Base-by-base conservation (phyloP, 306 rosid genomes). In the Mimosa pudica region DNA sequence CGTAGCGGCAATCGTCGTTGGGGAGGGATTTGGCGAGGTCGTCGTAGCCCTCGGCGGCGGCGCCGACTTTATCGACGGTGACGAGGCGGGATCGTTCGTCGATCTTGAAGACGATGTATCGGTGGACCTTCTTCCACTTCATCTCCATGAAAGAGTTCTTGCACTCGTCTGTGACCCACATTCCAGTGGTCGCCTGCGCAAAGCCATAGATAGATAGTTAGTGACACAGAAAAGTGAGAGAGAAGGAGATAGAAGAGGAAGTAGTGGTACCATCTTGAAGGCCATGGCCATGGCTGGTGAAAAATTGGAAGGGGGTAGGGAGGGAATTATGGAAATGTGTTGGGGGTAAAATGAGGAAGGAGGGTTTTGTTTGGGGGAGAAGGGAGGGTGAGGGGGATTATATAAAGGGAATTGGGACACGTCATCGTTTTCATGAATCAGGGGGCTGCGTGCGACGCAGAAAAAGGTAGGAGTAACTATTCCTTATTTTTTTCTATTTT, bases 161-260 rank as follows among this genome's bases (percentile, higher is more conserved):
- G 82, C 99, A 96, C 86, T 96, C 99, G 35, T 96, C 99, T 2
- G 98, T 91, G 36, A 96, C 98, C 98, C 98, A 91, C 99, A 96
- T 96, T 79, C 98, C 99, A 13, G 98, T 96, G 1, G 99, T 96
- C 12, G 99, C 99, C 99, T 95, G 74, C 3, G 3, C 58, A 30
- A 36, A 38, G 5, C 42, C 36, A 45, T 11, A 13, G 3, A 18
- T 45, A 6, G 47, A 45, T 11, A 13, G 3, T 45, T 45, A 6
- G 47, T 10, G 30, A 47, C 74, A 20, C 3, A 69, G 8, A 44
- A 1, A 55, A 30, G 65, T 60, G 10, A 0, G 46, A 67, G 24
- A 8, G 2, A 2, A 9, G 11, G 5, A 48, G 42, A 71, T 32
- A 54, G 70, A 66, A 73, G 1, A 66, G 67, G 74, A 1, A 68